Conservation (phyloP, 1,139 yeast genomes). For the Pichia sp. region DNA sequence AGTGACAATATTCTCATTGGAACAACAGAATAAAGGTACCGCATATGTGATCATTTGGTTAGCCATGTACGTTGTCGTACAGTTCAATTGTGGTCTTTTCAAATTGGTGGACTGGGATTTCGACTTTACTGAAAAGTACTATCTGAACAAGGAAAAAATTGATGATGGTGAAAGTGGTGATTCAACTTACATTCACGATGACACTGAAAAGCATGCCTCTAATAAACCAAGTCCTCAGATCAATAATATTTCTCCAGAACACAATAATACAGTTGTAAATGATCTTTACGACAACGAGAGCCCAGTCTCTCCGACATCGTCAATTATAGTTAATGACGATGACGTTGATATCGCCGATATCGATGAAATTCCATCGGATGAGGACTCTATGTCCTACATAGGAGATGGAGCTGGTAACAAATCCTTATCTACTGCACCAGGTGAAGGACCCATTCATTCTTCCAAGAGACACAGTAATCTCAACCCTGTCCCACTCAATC, state of each 20-base stretch:
- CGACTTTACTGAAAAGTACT: constrained; percentile 14
- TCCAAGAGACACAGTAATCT: not conserved
- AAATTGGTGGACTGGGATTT: constrained; percentile 68
- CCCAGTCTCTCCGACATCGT: constrained; percentile 12
- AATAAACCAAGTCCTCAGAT: too few species aligned
- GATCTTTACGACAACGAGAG: too few species aligned
- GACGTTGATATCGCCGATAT: not conserved
- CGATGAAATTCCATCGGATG: not conserved
- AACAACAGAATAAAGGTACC: constrained; percentile 68
- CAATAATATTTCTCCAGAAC: too few species aligned
- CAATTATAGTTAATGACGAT: not conserved
- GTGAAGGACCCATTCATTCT: not conserved
- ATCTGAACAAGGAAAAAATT: not conserved
- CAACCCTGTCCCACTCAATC: constrained; percentile 10
- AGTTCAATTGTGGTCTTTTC: constrained; percentile 74
- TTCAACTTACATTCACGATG: not conserved
- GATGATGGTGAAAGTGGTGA: not conserved
- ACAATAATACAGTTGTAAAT: too few species aligned
- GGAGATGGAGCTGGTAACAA: constrained; percentile 2
- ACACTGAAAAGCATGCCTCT: too few species aligned
- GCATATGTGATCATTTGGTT: constrained; percentile 83
- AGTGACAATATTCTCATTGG: constrained; percentile 51
- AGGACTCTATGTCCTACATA: too few species aligned
- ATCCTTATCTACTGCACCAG: not conserved
- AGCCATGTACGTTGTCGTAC: constrained; percentile 63